Evolutionary conservation across 2,329 filamentous ascomycete genomes (phyloP).

Genomic region (Tolypocladium tropicale): DNA sequence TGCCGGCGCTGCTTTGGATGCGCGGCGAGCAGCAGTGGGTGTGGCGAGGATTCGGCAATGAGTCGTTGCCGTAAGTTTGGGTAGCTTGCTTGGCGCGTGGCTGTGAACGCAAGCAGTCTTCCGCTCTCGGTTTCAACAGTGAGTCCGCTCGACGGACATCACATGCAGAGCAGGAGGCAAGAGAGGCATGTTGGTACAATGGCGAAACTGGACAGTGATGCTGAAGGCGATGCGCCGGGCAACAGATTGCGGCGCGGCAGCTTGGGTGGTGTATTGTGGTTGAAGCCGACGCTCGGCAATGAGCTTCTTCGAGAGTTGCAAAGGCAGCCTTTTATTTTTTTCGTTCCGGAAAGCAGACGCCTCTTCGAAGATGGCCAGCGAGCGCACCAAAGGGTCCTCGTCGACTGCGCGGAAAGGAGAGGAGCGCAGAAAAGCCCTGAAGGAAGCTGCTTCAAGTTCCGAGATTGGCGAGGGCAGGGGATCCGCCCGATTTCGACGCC

Average conservation of each 20-base stretch:
- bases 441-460: background rate
- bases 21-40: background rate
- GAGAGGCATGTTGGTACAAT: conserved; percentile 10
- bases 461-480: background rate
- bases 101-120: background rate
- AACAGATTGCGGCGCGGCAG: background rate
- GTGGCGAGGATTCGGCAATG: background rate
- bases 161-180: conserved; percentile 4
- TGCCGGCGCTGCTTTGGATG: background rate
- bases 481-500: background rate
- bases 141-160: conserved; percentile 14
- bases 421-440: no score
- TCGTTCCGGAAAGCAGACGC: no score
- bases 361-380: no score
- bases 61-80: background rate
- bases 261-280: background rate
- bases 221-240: background rate
- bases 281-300: background rate
- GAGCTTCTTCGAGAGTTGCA: no score
- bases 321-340: no score
- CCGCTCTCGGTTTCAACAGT: conserved; percentile 7
- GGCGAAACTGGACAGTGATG: background rate
- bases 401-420: no score
- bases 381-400: no score
- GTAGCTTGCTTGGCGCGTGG: background rate